Conservation (phyloP, 2,329 filamentous ascomycete species). For the Didymella segeticola region DNA sequence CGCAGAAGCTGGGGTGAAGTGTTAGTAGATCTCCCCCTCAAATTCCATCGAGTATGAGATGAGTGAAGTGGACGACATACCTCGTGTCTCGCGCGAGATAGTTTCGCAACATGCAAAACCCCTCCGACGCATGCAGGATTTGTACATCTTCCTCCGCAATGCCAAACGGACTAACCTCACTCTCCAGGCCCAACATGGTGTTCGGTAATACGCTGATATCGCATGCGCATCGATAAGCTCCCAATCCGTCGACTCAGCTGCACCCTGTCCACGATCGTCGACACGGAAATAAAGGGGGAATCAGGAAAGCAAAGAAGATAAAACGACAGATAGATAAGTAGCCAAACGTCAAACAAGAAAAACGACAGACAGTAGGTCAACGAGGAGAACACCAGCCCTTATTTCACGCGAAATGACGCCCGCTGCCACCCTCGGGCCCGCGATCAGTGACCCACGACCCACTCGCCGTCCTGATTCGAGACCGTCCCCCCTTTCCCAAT, state of each 20-base stretch:
- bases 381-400: constrained; percentile 12
- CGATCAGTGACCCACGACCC: background rate
- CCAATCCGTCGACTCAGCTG: background rate
- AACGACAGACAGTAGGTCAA: constrained; percentile 9
- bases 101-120: constrained; percentile 53
- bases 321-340: background rate
- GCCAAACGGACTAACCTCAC: constrained; percentile 49
- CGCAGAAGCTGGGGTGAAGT: constrained; percentile 52
- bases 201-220: constrained; percentile 14
- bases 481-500: constrained; percentile 20
- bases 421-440: constrained; percentile 7
- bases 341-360: too few relatives aligned
- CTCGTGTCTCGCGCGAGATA: constrained; percentile 51
- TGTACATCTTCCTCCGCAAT: constrained; percentile 53
- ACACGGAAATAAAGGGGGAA: background rate
- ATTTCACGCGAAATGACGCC: constrained; percentile 22
- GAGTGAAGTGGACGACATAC: too few relatives aligned
- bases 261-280: too few relatives aligned
- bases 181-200: constrained; percentile 19
- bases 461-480: constrained; percentile 11
- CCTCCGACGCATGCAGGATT: constrained; percentile 48
- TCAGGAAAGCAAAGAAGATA: background rate
- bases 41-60: too few relatives aligned
- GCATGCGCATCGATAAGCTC: constrained; percentile 17
- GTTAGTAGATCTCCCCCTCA: constrained; percentile 1